Conservation (phyloP, 2,329 filamentous ascomycete species). For the Neofusicoccum kwambonambiense region DNA sequence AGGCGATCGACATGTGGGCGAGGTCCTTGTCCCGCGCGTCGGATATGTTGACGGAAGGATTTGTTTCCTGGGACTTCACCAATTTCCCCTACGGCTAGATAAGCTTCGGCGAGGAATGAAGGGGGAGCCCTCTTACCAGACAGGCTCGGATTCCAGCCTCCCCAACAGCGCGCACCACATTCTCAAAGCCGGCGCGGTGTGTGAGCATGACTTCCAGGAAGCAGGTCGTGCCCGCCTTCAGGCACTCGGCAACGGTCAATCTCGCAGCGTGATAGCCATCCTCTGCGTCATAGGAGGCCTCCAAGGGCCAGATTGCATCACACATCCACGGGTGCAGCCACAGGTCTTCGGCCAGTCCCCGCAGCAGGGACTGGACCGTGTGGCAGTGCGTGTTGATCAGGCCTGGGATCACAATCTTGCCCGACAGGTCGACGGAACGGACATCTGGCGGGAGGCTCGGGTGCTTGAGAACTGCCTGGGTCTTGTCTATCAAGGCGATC, state of each 20-base stretch:
- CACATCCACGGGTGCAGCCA: constrained; percentile 30
- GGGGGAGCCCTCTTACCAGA: constrained; percentile 17
- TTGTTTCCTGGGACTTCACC: constrained; percentile 39
- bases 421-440: constrained; percentile 27
- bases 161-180: constrained; percentile 30
- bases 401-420: constrained; percentile 37
- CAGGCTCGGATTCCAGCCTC: constrained; percentile 37
- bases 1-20: constrained; percentile 34
- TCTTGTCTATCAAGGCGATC: constrained; percentile 48
- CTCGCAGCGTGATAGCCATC: constrained; percentile 35
- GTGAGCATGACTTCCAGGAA: constrained; percentile 39
- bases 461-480: constrained; percentile 27
- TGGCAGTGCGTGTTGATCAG: constrained; percentile 40
- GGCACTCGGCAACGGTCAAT: constrained; percentile 39
- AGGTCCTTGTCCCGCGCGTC: constrained; percentile 41
- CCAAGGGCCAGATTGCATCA: constrained; percentile 38
- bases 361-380: constrained; percentile 35
- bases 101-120: neutral
- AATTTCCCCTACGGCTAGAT: constrained; percentile 31
- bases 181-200: constrained; percentile 30
- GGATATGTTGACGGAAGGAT: constrained; percentile 31
- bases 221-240: constrained; percentile 39
- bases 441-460: neutral
- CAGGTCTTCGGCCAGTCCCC: constrained; percentile 31
- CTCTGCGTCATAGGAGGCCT: constrained; percentile 34